phyloP scores from a whole-genome alignment of 1,139 yeast genomes.

The Citeromyces siamensis region DNA sequence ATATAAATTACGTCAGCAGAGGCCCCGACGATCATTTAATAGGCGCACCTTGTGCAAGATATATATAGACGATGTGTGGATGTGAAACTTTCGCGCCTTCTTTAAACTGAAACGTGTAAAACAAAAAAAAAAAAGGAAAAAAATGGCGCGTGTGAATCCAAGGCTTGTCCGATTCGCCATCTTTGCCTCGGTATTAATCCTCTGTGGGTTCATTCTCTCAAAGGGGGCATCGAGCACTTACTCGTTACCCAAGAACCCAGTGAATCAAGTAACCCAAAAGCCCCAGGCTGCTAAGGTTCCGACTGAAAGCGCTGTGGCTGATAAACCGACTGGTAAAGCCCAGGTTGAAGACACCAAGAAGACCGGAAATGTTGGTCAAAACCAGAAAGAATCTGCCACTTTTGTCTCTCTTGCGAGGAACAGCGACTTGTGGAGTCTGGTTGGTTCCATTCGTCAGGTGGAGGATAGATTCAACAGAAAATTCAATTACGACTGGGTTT shows the following conservation, averaged over 20 bases:
- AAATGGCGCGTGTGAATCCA: constrained; percentile 46
- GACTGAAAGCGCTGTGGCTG: constrained; percentile 7
- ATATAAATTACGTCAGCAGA: background rate
- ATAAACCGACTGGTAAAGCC: constrained; percentile 6
- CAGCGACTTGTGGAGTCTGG: constrained; percentile 33
- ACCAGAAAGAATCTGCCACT: constrained; percentile 37
- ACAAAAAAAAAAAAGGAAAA: background rate
- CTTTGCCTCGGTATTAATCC: constrained; percentile 42
- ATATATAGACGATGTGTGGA: too few species aligned
- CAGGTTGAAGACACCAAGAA: constrained; percentile 6
- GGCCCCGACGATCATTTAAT: too few species aligned
- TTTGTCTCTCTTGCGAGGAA: constrained; percentile 49
- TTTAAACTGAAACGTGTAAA: too few species aligned
- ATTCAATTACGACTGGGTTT: constrained; percentile 72
- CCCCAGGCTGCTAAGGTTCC: constrained; percentile 7
- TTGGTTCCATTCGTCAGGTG: constrained; percentile 37
- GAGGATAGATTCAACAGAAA: constrained; percentile 63
- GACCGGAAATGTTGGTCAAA: constrained; percentile 13
- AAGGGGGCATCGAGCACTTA: constrained; percentile 38
- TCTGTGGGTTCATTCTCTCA: constrained; percentile 48
- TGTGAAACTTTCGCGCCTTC: too few species aligned
- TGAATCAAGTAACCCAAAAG: constrained; percentile 4
- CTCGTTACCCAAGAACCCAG: constrained; percentile 6
- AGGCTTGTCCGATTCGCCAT: constrained; percentile 49
- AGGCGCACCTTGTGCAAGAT: too few species aligned